Percentiles rank a stretch among this genome's conserved stretches.
Conservation (phyloP, 352 stramenopile genomes). For the Phytophthora megakarya region DNA sequence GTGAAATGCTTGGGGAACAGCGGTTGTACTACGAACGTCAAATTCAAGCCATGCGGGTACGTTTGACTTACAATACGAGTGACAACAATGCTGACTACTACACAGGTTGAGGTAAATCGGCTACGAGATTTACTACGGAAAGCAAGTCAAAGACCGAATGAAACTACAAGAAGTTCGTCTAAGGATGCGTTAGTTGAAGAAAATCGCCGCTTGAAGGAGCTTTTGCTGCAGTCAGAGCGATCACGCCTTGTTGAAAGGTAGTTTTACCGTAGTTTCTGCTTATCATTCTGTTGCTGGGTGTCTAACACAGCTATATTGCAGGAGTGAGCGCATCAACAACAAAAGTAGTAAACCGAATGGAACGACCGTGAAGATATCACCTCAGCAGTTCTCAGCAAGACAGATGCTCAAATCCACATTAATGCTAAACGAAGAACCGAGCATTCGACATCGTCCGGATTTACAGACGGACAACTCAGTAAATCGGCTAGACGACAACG, state of each 20-base stretch:
- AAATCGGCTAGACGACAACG: neutral
- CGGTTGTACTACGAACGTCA: constrained; percentile 70
- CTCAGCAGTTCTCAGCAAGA: constrained; percentile 34
- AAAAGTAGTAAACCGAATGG: constrained; percentile 10
- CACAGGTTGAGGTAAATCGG: constrained; percentile 58
- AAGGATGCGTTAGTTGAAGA: constrained; percentile 54
- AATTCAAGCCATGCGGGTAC: constrained; percentile 73
- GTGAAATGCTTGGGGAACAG: constrained; percentile 57
- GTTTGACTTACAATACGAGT: too few species aligned
- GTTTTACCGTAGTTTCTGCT: neutral
- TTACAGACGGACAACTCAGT: constrained; percentile 1
- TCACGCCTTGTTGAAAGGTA: constrained; percentile 54
- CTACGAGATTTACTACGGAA: constrained; percentile 58
- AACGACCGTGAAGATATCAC: constrained; percentile 18
- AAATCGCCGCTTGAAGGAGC: constrained; percentile 63
- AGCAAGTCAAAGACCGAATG: constrained; percentile 33
- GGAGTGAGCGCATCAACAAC: constrained; percentile 14
- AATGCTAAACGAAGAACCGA: constrained; percentile 5
- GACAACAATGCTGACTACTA: neutral
- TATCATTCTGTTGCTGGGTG: neutral
- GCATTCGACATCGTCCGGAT: constrained; percentile 14
- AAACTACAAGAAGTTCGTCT: constrained; percentile 26
- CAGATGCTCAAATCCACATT: constrained; percentile 26
- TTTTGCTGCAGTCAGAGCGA: constrained; percentile 58
- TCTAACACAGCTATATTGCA: constrained; percentile 9